Percentiles rank a stretch among this genome's conserved stretches.
Conservation (phyloP, 1,284 basidiomycete genomes). For the Melampsora americana region DNA sequence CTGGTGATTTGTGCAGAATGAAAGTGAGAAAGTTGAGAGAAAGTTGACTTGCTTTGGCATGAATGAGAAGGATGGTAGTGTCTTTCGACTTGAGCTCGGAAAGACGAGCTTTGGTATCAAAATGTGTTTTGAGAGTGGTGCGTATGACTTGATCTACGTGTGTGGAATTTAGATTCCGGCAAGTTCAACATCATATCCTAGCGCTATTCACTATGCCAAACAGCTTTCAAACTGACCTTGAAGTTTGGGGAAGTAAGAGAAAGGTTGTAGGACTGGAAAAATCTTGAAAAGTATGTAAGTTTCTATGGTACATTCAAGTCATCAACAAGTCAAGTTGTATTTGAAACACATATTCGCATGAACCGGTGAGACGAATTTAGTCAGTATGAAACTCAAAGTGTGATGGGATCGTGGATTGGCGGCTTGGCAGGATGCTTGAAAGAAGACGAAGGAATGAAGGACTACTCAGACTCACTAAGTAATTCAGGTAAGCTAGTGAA, state of each 20-base stretch:
- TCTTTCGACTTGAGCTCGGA: slow-evolving; percentile 4
- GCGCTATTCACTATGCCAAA: no score
- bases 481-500: slow-evolving; percentile 41
- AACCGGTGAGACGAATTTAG: not conserved
- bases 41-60: slow-evolving; percentile 20
- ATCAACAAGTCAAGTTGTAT: not conserved
- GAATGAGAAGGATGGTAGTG: slow-evolving; percentile 27
- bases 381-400: not conserved
- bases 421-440: not conserved
- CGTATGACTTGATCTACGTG: slow-evolving; percentile 17
- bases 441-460: not conserved
- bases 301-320: slow-evolving; percentile 9
- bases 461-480: slow-evolving; percentile 13
- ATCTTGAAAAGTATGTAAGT: slow-evolving; percentile 37
- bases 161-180: no score
- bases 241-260: slow-evolving; percentile 23
- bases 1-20: not conserved
- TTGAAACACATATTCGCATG: not conserved
- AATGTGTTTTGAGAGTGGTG: slow-evolving; percentile 22
- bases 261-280: slow-evolving; percentile 29
- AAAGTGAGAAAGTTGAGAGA: not conserved
- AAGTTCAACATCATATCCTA: no score
- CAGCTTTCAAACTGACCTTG: slow-evolving; percentile 11
- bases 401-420: not conserved
- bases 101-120: slow-evolving; percentile 28